Base-by-base conservation (phyloP, 148 eudicot species). In the Fagopyrum esculentum region DNA sequence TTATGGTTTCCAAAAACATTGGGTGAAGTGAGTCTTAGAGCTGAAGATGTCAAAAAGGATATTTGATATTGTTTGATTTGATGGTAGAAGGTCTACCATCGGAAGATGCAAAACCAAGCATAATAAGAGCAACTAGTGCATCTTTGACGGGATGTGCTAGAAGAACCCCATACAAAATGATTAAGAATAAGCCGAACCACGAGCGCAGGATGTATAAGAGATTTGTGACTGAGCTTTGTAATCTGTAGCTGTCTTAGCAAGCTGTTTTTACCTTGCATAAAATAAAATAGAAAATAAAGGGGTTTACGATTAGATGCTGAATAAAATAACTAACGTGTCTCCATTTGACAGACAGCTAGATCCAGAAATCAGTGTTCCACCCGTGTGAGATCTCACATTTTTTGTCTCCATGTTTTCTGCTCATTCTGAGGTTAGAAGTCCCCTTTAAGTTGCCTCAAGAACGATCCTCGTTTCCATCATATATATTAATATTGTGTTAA, bases 381-480 rank as follows among this genome's bases (percentile, higher is more conserved):
- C 45, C 69, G 69, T 63, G 69, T 63, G 69, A 63, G 45, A 30
- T 30, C 69, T 63, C 69, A 63, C 45, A 30, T 30, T 63, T 30
- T 63, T 10, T 63, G 44, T 56, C 46, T 76, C 78, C 79, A 68
- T 76, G 77, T 73, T 77, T 60, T 72, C 46, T 80, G 76, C 76
- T 52, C 35, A 54, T 72, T 66, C 75, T 71, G 75, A 78, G 81
- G 80, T 26, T 73, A 48, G 26, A 45, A 77, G 78, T 51, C 79
- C 75, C 79, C 47, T 66, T 75, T 4, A 26, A 76, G 77, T 83
- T 78, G 45, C 52, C 78, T 83, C 82, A 63, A 63, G 44, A 63
- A 30, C 69, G 3, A 30, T 30, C 69, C 69, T 63, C 35, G 69
- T 63, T 44, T 0, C 9, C 6, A 63, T 63, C 44, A 30, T 63